Percentiles rank a stretch among this genome's conserved stretches.
These are phyloP conservation scores for Penicillium sp. DNA, from an alignment of 2,329 filamentous ascomycete genomes.

Conservation along the genomic window DNA sequence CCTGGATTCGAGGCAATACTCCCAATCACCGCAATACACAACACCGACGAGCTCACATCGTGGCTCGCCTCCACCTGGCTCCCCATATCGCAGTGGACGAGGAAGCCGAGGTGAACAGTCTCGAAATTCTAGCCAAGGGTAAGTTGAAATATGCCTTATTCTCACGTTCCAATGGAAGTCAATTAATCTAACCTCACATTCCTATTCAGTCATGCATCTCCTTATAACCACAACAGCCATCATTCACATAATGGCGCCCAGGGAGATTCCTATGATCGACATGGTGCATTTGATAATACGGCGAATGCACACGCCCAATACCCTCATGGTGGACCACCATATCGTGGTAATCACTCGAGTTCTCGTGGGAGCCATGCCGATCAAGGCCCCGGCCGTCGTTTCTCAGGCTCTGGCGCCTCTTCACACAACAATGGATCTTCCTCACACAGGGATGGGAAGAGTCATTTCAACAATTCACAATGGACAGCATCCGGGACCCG, in stretches of 20 bases:
- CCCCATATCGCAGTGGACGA: constrained; percentile 61
- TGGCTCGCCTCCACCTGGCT: constrained; percentile 65
- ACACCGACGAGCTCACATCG: constrained; percentile 60
- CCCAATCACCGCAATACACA: constrained; percentile 63
- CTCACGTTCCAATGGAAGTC: constrained; percentile 7
- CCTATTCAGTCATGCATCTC: constrained; percentile 63
- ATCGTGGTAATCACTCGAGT: constrained; percentile 57
- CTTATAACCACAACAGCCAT: constrained; percentile 63
- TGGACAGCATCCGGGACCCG: constrained; percentile 67
- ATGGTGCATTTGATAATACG: constrained; percentile 56
- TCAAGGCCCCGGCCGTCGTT: constrained; percentile 49
- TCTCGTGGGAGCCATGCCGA: constrained; percentile 66
- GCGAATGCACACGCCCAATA: constrained; percentile 51
- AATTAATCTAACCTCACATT: constrained; percentile 44
- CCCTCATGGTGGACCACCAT: constrained; percentile 52
- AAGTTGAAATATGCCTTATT: constrained; percentile 31
- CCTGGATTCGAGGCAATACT: constrained; percentile 54
- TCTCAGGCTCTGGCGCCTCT: constrained; percentile 51
- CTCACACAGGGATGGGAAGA: constrained; percentile 56
- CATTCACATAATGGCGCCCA: constrained; percentile 56
- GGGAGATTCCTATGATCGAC: constrained; percentile 58
- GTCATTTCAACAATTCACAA: constrained; percentile 69
- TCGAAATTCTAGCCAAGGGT: constrained; percentile 54
- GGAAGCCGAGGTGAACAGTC: constrained; percentile 56
- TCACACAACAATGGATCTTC: constrained; percentile 45